Conservation (phyloP, 805 yeast species). For the Saccharomyces mikatae region DNA sequence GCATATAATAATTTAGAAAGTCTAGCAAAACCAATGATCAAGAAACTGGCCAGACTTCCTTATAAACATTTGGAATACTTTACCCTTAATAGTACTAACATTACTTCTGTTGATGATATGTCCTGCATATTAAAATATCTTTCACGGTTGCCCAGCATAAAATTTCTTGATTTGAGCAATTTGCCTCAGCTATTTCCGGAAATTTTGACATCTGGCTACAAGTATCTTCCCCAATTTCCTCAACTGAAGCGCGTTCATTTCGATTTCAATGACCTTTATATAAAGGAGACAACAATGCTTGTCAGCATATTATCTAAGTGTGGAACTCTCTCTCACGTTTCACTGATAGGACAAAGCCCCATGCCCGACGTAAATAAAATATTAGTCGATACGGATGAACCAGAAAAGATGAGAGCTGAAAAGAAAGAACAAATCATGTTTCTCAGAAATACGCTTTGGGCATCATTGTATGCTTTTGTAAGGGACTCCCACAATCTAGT, state of each 20-base stretch:
- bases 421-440: constrained; percentile 2
- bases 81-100: constrained; percentile 58
- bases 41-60: constrained; percentile 14
- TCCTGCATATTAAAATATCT: constrained; percentile 42
- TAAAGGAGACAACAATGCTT: constrained; percentile 48
- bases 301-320: constrained; percentile 67
- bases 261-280: constrained; percentile 55
- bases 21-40: constrained; percentile 23
- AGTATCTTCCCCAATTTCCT: constrained; percentile 61
- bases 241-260: constrained; percentile 59
- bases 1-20: constrained; percentile 66
- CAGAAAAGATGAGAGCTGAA: background rate
- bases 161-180: constrained; percentile 68
- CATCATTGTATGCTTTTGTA: constrained; percentile 63
- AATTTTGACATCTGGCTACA: constrained; percentile 47
- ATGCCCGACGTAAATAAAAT: background rate
- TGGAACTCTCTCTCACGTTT: constrained; percentile 55
- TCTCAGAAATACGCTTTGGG: constrained; percentile 49
- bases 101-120: constrained; percentile 45
- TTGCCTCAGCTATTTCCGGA: constrained; percentile 61
- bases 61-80: constrained; percentile 36
- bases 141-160: constrained; percentile 48
- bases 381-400: background rate
- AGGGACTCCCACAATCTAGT: constrained; percentile 56
- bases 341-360: constrained; percentile 53